These are phyloP conservation scores for Penicillium flavigenum DNA, from an alignment of 495 filamentous ascomycete species.

Conservation along the genomic window DNA sequence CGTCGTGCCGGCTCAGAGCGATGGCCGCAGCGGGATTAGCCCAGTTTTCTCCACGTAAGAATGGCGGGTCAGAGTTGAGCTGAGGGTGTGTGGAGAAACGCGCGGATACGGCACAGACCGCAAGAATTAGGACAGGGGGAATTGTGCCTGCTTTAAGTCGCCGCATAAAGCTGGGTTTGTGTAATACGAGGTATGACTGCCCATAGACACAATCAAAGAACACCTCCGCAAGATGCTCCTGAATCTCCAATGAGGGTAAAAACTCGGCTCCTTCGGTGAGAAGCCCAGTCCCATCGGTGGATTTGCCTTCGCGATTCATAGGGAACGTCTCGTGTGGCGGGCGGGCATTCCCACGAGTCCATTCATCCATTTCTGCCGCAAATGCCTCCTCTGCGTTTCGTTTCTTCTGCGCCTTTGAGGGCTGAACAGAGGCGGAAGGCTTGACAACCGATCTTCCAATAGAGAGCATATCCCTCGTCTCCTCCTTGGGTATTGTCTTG, in stretches of 20 bases:
- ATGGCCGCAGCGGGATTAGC: constrained; percentile 81
- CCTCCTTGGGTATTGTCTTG: constrained; percentile 89
- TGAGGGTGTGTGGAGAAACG: constrained; percentile 95
- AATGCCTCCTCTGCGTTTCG: constrained; percentile 87
- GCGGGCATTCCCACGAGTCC: constrained; percentile 62
- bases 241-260: constrained; percentile 82
- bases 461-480: constrained; percentile 55
- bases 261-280: constrained; percentile 79
- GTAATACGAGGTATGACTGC: constrained; percentile 90
- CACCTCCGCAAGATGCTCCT: constrained; percentile 90
- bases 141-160: constrained; percentile 65
- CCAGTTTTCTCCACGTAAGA: constrained; percentile 89
- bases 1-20: constrained; percentile 80
- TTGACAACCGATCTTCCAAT: constrained; percentile 78
- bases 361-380: constrained; percentile 74
- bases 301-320: constrained; percentile 58
- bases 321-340: constrained; percentile 52
- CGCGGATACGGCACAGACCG: constrained; percentile 89
- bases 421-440: constrained; percentile 63
- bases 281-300: constrained; percentile 66
- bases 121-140: constrained; percentile 85
- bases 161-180: constrained; percentile 95
- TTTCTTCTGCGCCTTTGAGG: constrained; percentile 69
- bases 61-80: constrained; percentile 77
- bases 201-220: constrained; percentile 97